Percentiles rank a stretch among this genome's conserved stretches.
Conservation (phyloP, 306 rosid genomes). For the Astragalus membranaceus region DNA sequence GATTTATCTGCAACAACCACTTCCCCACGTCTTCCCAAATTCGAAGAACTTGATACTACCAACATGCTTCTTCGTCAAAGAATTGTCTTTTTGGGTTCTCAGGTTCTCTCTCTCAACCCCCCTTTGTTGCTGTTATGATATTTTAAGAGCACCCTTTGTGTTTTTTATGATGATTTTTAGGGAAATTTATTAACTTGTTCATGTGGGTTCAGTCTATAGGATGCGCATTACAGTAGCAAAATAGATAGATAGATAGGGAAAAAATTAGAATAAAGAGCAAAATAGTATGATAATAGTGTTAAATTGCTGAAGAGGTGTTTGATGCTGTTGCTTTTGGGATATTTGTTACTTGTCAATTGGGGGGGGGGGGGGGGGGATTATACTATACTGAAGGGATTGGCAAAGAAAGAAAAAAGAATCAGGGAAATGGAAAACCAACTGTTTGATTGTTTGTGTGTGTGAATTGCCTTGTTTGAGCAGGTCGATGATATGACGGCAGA, state of each 20-base stretch:
- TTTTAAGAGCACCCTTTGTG: slow-evolving; percentile 8
- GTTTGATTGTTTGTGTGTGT: slow-evolving; percentile 2
- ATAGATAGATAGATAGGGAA: not conserved
- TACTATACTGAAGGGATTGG: not conserved
- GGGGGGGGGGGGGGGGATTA: too few species aligned
- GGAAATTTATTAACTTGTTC: slow-evolving; percentile 29
- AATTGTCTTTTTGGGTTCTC: slow-evolving; percentile 89
- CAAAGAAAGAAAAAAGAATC: not conserved
- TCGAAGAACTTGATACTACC: slow-evolving; percentile 85
- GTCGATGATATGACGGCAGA: slow-evolving; percentile 92
- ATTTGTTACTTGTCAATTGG: not conserved
- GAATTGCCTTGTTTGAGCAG: slow-evolving; percentile 39
- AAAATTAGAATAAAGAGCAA: not conserved
- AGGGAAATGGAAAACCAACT: not conserved
- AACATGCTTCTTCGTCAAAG: slow-evolving; percentile 94
- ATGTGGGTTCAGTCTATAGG: slow-evolving; percentile 14
- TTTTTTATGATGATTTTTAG: not conserved
- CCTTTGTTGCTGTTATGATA: not conserved
- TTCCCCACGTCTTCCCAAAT: slow-evolving; percentile 50
- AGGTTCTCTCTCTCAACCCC: slow-evolving; percentile 29
- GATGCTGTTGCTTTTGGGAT: not conserved
- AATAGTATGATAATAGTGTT: not conserved
- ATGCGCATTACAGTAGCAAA: not conserved
- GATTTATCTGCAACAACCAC: slow-evolving; percentile 35
- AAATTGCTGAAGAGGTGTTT: slow-evolving; percentile 5